Base-by-base conservation (phyloP, 495 filamentous ascomycete species). In the Neurospora tetrasperma region DNA sequence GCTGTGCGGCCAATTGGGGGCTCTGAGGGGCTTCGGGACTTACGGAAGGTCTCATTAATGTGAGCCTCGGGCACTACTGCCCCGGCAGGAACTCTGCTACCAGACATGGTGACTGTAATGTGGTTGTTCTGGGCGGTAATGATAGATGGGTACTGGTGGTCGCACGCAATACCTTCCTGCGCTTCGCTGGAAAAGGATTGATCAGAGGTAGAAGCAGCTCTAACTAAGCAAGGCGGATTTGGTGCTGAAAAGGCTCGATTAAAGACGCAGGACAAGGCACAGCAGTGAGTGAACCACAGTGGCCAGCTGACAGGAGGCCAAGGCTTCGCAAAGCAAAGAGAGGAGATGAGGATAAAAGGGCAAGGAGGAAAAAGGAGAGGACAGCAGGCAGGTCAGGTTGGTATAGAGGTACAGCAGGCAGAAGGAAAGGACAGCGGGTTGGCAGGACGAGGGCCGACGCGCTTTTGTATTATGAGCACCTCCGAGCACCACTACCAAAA, bases 21-120 rank as follows among this genome's bases (percentile, higher is more conserved):
- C 66, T 74, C 72, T 73, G 35, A 59, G 71, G 71, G 76, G 8
- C 39, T 54, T 41, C 10, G 14, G 12, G 54, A 71, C 78, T 78
- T 75, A 88, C 93, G 90, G 84, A 88, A 96, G 18, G 92, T 97
- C 82, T 94, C 90, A 75, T 94, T 92, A 79, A 92, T 85, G 82
- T 96, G 93, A 77, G 94, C 92, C 85, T 97, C 94, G 69, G 86
- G 86, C 73, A 96, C 93, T 83, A 94, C 93, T 5, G 88, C 84
- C 79, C 85, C 83, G 20, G 46, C 23, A 23, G 46, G 23, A 54
- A 23, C 46, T 10, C 10, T 12, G 54, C 54, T 62, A 31, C 20
- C 54, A 62, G 54, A 62, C 54, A 62, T 62, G 54, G 23, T 62
- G 54, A 23, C 54, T 62, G 54, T 62, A 11, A 6, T 62, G 54